Conservation (phyloP, 768 basidiomycete genomes). For the Tulasnella sp. region DNA sequence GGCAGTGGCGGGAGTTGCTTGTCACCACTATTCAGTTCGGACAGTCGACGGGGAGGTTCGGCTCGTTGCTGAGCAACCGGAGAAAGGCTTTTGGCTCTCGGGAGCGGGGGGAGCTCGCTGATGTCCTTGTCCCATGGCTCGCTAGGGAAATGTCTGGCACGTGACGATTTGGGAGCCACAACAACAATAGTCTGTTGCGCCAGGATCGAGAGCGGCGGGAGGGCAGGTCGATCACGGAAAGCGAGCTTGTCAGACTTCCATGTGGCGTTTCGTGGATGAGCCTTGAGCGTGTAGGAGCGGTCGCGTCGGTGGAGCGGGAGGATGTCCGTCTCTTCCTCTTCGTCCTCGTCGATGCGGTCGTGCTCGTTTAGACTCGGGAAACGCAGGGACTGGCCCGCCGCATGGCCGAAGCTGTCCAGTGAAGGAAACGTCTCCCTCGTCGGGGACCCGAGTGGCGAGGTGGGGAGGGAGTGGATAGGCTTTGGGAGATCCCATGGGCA, state of each 20-base stretch:
- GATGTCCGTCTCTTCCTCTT: constrained; percentile 9
- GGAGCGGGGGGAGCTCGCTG: constrained; percentile 13
- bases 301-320: constrained; percentile 20
- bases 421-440: not conserved
- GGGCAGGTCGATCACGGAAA: constrained; percentile 13
- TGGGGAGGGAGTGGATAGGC: constrained; percentile 3
- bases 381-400: not conserved
- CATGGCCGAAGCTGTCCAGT: not conserved
- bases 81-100: constrained; percentile 11
- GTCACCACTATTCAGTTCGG: not conserved
- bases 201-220: constrained; percentile 24
- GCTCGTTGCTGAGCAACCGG: constrained; percentile 1
- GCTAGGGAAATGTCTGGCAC: constrained; percentile 25
- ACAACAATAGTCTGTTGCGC: constrained; percentile 27
- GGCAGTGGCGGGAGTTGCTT: constrained; percentile 10
- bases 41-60: not conserved
- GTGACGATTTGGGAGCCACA: constrained; percentile 23
- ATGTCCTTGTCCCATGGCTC: constrained; percentile 28
- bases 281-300: constrained; percentile 15
- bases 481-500: constrained; percentile 4
- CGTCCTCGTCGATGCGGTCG: not conserved
- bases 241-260: constrained; percentile 26
- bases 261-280: constrained; percentile 18
- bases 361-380: constrained; percentile 1
- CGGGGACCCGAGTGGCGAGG: not conserved